Percentiles rank a stretch among this genome's conserved stretches.
phyloP scores from a whole-genome alignment of 2,329 filamentous ascomycete species.

The Microsporum audouinii region DNA sequence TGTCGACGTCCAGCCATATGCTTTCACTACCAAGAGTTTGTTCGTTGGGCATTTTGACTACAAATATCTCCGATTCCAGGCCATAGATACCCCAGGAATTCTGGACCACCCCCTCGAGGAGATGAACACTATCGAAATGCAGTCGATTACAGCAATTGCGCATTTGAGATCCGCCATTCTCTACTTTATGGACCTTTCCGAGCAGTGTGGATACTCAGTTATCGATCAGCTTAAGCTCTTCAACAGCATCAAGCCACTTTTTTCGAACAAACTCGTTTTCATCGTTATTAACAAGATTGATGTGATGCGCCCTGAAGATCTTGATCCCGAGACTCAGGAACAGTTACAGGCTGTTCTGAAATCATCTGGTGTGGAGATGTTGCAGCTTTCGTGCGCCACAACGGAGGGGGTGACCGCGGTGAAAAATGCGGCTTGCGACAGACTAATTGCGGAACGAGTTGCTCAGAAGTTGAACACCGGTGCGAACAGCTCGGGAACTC shows the following conservation, averaged over 20 bases:
- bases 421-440: conserved; percentile 89
- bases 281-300: conserved; percentile 98
- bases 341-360: conserved; percentile 71
- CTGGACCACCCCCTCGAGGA: conserved; percentile 94
- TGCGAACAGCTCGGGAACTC: conserved; percentile 64
- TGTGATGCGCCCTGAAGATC: conserved; percentile 72
- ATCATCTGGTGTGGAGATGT: conserved; percentile 78
- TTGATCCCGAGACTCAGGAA: conserved; percentile 65
- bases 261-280: conserved; percentile 94
- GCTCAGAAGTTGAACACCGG: conserved; percentile 89
- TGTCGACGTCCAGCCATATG: conserved; percentile 94
- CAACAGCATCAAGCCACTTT: conserved; percentile 91
- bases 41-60: conserved; percentile 98
- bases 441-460: conserved; percentile 82
- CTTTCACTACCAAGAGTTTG: conserved; percentile 94
- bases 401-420: conserved; percentile 88
- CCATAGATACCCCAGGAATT: conserved; percentile 97
- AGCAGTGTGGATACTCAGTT: conserved; percentile 93
- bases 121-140: conserved; percentile 99
- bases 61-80: conserved; percentile 82
- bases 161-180: conserved; percentile 90
- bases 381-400: conserved; percentile 90
- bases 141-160: conserved; percentile 93
- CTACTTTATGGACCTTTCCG: conserved; percentile 96
- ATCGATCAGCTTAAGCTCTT: conserved; percentile 88